phyloP scores from a whole-genome alignment of 495 filamentous ascomycete genomes.

The Neurospora sp. region DNA sequence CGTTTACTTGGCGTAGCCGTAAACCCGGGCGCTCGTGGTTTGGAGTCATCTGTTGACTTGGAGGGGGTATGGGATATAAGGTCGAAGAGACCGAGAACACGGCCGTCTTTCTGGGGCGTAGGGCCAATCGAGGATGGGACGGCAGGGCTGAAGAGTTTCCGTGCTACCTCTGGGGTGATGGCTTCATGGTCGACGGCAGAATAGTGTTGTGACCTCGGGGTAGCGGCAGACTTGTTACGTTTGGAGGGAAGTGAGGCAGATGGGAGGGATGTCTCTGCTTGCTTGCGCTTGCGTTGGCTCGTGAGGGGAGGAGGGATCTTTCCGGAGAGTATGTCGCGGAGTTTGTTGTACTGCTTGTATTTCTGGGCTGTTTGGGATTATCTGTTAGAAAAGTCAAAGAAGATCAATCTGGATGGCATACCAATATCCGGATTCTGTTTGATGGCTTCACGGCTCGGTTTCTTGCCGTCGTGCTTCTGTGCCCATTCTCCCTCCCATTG shows the following conservation, averaged over 20 bases:
- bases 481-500: slow-evolving; percentile 77
- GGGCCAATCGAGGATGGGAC: slow-evolving; percentile 57
- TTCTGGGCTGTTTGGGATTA: slow-evolving; percentile 51
- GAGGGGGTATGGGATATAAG: slow-evolving; percentile 50
- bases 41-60: not conserved
- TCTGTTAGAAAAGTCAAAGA: not conserved
- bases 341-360: slow-evolving; percentile 80
- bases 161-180: slow-evolving; percentile 20
- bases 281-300: slow-evolving; percentile 25
- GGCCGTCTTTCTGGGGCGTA: slow-evolving; percentile 85
- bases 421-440: slow-evolving; percentile 75
- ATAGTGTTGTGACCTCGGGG: slow-evolving; percentile 26
- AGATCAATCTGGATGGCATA: slow-evolving; percentile 25
- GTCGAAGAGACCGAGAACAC: slow-evolving; percentile 85
- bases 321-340: slow-evolving; percentile 51
- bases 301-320: slow-evolving; percentile 29
- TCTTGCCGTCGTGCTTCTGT: slow-evolving; percentile 54
- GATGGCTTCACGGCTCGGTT: slow-evolving; percentile 76
- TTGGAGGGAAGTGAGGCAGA: slow-evolving; percentile 40
- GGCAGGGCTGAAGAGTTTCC: slow-evolving; percentile 51
- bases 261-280: slow-evolving; percentile 22
- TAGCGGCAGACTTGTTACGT: slow-evolving; percentile 18
- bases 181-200: not conserved
- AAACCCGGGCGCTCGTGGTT: not conserved
- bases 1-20: slow-evolving; percentile 1